A percentile compares a stretch with the other conserved stretches of the same genome.
Evolutionary conservation across 2,329 filamentous ascomycete genomes (phyloP).

Genomic region (Talaromyces sp.): DNA sequence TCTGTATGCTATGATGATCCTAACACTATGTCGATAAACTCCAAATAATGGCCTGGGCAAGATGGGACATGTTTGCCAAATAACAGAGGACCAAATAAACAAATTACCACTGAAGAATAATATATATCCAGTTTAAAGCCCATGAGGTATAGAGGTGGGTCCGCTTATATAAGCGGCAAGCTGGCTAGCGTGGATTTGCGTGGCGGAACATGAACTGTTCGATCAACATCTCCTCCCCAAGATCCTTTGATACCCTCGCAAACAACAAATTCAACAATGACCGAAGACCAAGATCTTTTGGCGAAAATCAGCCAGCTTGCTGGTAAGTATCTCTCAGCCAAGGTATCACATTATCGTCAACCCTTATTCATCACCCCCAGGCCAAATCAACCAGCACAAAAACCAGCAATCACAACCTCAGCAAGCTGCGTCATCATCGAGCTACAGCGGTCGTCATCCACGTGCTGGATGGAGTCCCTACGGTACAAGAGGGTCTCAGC

Average conservation of each 20-base stretch:
- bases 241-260: not conserved
- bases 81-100: no score
- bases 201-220: not conserved
- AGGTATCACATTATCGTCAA: slow-evolving; percentile 44
- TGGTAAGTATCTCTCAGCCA: slow-evolving; percentile 39
- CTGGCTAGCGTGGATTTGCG: slow-evolving; percentile 7
- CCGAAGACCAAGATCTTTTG: slow-evolving; percentile 53
- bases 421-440: slow-evolving; percentile 19
- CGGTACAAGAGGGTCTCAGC: slow-evolving; percentile 34
- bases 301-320: slow-evolving; percentile 54
- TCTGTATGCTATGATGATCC: no score
- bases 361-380: slow-evolving; percentile 36
- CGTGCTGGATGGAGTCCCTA: slow-evolving; percentile 41
- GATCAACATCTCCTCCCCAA: not conserved
- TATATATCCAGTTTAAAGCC: no score
- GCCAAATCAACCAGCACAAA: slow-evolving; percentile 76
- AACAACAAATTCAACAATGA: slow-evolving; percentile 30
- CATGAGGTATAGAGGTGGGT: not conserved
- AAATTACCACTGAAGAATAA: no score
- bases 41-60: no score
- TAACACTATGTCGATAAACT: no score
- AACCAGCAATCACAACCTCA: slow-evolving; percentile 43
- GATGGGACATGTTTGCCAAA: no score
- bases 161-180: not conserved
- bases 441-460: slow-evolving; percentile 23